Conservation (phyloP, 1,284 basidiomycete species). For the Volvariella volvacea region DNA sequence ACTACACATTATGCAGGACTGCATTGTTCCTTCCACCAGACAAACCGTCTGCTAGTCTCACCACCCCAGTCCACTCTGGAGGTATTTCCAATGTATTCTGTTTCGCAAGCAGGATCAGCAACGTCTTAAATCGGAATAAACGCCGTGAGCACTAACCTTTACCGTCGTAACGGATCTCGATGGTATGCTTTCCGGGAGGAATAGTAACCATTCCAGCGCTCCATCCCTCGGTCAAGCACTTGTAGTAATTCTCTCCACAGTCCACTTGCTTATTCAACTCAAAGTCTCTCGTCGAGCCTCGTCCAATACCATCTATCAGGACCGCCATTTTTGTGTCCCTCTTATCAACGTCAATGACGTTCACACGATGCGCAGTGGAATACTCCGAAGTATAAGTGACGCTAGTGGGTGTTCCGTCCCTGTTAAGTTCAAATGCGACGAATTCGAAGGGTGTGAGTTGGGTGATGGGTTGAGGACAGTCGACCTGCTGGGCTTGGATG, state of each 20-base stretch:
- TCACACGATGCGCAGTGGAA: constrained; percentile 12
- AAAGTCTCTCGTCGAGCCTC: constrained; percentile 14
- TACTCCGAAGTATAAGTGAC: constrained; percentile 13
- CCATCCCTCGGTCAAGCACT: constrained; percentile 12
- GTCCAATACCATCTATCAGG: constrained; percentile 12
- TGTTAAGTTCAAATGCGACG: background rate
- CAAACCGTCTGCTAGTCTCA: background rate
- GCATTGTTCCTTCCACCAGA: background rate
- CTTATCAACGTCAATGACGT: constrained; percentile 15
- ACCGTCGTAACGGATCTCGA: constrained; percentile 9
- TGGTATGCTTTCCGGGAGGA: constrained; percentile 15
- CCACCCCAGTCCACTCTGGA: background rate
- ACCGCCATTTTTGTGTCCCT: constrained; percentile 15
- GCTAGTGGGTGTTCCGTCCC: constrained; percentile 9
- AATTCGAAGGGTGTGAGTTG: background rate
- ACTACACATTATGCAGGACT: background rate
- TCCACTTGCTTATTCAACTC: constrained; percentile 13
- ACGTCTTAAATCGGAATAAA: background rate
- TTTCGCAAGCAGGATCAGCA: background rate
- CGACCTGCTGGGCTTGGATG: background rate
- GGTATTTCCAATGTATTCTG: background rate
- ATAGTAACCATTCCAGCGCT: constrained; percentile 14
- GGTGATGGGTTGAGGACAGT: background rate
- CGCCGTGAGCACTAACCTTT: background rate
- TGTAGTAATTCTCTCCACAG: constrained; percentile 13